These are phyloP conservation scores for Globisporangium iwayamae DNA, from an alignment of 352 stramenopile genomes.

Conservation along the genomic window DNA sequence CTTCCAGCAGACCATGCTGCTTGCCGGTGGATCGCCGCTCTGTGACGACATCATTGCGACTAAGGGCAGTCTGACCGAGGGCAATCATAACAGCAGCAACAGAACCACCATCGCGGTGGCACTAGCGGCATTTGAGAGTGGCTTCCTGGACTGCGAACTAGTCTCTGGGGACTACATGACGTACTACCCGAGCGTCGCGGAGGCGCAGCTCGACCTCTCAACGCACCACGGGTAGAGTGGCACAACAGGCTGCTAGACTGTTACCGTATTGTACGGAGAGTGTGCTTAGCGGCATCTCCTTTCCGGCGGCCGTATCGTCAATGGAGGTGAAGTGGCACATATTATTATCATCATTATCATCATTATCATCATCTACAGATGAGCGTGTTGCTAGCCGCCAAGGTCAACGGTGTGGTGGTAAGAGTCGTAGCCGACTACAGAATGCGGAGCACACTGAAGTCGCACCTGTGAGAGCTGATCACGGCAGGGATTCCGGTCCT, in stretches of 20 bases:
- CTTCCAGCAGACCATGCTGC: background rate
- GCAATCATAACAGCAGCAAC: background rate
- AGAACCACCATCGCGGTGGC: background rate
- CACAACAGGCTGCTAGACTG: too few relatives aligned
- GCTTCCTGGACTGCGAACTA: constrained; percentile 6
- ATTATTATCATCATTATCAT: background rate
- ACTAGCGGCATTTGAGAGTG: background rate
- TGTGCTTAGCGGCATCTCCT: background rate
- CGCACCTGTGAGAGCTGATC: too few relatives aligned
- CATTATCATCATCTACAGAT: background rate
- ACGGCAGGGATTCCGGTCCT: too few relatives aligned
- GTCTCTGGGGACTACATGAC: constrained; percentile 11
- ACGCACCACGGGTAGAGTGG: background rate
- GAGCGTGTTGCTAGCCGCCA: background rate
- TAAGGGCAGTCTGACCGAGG: background rate
- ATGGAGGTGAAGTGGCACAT: background rate
- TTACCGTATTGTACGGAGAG: too few relatives aligned
- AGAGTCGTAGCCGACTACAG: too few relatives aligned
- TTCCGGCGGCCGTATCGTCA: background rate
- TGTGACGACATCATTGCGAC: constrained; percentile 10
- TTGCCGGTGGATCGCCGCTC: constrained; percentile 11
- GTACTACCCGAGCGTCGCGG: constrained; percentile 16
- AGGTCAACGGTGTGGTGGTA: too few relatives aligned
- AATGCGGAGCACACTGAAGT: too few relatives aligned
- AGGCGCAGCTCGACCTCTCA: background rate